Evolutionary conservation across 805 yeast genomes (phyloP).

Genomic region (Dipodascus albidus): DNA sequence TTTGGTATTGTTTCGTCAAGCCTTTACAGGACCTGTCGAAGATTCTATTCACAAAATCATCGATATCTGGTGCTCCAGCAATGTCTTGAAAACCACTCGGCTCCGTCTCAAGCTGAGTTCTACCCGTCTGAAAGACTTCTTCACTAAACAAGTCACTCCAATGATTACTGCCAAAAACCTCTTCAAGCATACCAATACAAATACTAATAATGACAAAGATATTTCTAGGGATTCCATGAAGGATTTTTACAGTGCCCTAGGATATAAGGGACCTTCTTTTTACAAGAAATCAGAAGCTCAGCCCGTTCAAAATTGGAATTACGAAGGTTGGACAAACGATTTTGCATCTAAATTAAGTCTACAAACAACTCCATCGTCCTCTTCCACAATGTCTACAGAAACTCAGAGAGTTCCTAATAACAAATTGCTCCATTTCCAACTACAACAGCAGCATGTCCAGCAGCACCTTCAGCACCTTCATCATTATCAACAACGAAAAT

Average conservation of each 20-base stretch:
- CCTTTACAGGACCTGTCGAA: not conserved
- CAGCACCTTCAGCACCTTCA: constrained; percentile 5
- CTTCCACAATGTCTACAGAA: not conserved
- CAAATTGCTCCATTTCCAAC: constrained; percentile 4
- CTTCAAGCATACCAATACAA: constrained; percentile 5
- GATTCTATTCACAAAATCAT: not conserved
- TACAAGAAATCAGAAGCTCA: not conserved
- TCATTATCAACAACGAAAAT: not conserved
- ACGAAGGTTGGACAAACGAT: constrained; percentile 3
- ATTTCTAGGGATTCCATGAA: not conserved
- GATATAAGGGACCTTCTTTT: constrained; percentile 2
- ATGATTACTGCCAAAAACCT: not conserved
- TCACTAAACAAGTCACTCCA: not conserved
- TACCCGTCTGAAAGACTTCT: not conserved
- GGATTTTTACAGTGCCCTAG: not conserved
- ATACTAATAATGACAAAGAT: constrained; percentile 3
- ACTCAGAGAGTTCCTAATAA: not conserved
- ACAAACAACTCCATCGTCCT: not conserved
- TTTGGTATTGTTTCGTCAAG: not conserved
- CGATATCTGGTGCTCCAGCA: not conserved
- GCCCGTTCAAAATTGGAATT: not conserved
- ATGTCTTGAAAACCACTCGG: not conserved
- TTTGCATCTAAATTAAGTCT: not conserved
- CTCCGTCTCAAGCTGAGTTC: not conserved
- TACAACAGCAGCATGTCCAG: constrained; percentile 5